Conservation (phyloP, 2,329 filamentous ascomycete species). For the Alternaria gaisen region DNA sequence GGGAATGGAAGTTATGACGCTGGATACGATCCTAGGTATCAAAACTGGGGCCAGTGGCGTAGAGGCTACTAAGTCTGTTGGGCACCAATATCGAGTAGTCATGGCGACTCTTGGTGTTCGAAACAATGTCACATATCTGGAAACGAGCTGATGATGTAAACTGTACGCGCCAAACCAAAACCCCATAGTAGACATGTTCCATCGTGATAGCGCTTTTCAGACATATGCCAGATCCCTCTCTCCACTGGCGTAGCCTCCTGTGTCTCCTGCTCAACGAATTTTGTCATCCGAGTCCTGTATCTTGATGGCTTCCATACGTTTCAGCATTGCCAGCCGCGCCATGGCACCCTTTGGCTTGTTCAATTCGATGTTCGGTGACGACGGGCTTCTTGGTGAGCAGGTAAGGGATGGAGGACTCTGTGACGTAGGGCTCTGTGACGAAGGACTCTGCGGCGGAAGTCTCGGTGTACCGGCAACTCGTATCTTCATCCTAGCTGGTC, state of each 20-base stretch:
- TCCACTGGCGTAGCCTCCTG: not conserved
- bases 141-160: not conserved
- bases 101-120: not conserved
- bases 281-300: not conserved
- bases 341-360: not conserved
- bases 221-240: not conserved
- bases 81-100: not conserved
- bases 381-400: not conserved
- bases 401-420: not conserved
- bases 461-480: not conserved
- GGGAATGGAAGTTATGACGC: not conserved
- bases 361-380: not conserved
- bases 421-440: not conserved
- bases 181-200: not conserved
- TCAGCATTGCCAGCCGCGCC: not conserved
- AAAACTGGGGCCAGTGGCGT: not conserved
- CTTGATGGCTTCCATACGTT: not conserved
- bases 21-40: not conserved
- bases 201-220: not conserved
- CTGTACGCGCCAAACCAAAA: not conserved
- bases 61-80: not conserved
- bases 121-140: not conserved
- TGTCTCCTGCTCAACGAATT: not conserved
- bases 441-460: not conserved
- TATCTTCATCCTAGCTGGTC: not conserved